Percentiles rank a stretch among this genome's conserved stretches.
Evolutionary conservation across 23 red algal species (phyloP).

Genomic region (Gracilaria gracilis): DNA sequence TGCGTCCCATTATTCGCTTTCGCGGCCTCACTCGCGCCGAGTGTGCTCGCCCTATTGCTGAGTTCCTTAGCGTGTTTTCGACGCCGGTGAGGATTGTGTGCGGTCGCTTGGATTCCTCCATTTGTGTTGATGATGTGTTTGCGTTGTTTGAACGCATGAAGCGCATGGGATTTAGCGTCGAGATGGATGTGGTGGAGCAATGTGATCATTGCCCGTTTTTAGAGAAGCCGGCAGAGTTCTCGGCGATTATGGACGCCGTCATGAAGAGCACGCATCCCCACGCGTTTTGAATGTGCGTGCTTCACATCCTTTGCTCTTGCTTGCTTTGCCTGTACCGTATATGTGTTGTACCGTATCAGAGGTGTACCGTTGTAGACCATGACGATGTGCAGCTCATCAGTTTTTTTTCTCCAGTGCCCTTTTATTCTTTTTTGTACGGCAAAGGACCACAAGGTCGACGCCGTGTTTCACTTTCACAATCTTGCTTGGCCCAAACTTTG

Average conservation of each 20-base stretch:
- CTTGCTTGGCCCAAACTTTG: too few species aligned
- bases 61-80: constrained; percentile 40
- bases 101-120: constrained; percentile 80
- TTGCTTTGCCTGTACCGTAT: too few species aligned
- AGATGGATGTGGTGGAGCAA: constrained; percentile 64
- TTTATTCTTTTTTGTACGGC: too few species aligned
- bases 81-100: constrained; percentile 75
- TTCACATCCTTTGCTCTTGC: too few species aligned
- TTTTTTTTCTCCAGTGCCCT: too few species aligned
- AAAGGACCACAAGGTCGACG: too few species aligned
- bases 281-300: background rate
- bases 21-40: constrained; percentile 35
- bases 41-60: constrained; percentile 49
- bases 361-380: too few species aligned
- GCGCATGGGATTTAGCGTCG: constrained; percentile 21
- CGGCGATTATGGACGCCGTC: constrained; percentile 33
- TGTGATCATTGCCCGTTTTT: constrained; percentile 91
- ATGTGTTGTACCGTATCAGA: too few species aligned
- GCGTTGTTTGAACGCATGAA: constrained; percentile 68
- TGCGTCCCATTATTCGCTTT: constrained; percentile 74
- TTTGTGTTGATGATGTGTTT: constrained; percentile 75
- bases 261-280: background rate
- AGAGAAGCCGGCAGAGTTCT: constrained; percentile 82
- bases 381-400: too few species aligned
- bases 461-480: too few species aligned